Base-by-base conservation (phyloP, 78 protist genomes). In the Parvularia atlantis region DNA sequence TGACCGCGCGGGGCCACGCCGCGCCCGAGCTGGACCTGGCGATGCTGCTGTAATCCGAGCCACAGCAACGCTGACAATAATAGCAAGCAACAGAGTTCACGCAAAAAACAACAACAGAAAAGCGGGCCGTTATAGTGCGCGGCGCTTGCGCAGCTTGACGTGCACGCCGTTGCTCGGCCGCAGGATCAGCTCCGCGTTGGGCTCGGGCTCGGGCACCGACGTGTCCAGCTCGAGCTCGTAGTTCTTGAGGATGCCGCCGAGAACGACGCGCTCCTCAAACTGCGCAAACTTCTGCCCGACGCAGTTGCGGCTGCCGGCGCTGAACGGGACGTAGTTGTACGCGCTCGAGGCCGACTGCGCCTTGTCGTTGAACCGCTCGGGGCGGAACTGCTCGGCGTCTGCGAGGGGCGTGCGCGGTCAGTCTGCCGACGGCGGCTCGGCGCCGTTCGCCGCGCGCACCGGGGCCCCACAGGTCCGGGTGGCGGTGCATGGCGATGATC, bases 221-320 rank as follows among this genome's bases (percentile, higher is more conserved):
- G n/a, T 48, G 28, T 48, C 53, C 13, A 48, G 53, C 13, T 48
- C 16, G 53, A 48, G 53, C 53, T 13, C 22, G n/a, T n/a, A n/a
- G n/a, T n/a, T n/a, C n/a, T 30, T 10, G n/a, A 61, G 66, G 44
- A 61, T 7, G n/a, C 44, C 7, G 19, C 44, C 66, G 30, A 61
- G 17, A 22, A 61, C 30, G 20, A 61, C 66, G 1, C 19, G 4
- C 44, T 61, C 66, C 46, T 61, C 66, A 5, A 39, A 26, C 33
- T 33, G n/a, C 16, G 66, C 66, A 61, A 61, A 61, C 66, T 37
- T 33, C 24, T 61, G 66, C 19, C 66, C 66, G 11, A 19, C 11
- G 19, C n/a, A 9, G 11, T 20, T 24, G n/a, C 4, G 33, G 9
- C 6, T 4, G n/a, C 4, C 11, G 4, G 58, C 3, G n/a, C 4